Base-by-base conservation (phyloP, 2,329 filamentous ascomycete species). In the Exophiala dermatitidis region DNA sequence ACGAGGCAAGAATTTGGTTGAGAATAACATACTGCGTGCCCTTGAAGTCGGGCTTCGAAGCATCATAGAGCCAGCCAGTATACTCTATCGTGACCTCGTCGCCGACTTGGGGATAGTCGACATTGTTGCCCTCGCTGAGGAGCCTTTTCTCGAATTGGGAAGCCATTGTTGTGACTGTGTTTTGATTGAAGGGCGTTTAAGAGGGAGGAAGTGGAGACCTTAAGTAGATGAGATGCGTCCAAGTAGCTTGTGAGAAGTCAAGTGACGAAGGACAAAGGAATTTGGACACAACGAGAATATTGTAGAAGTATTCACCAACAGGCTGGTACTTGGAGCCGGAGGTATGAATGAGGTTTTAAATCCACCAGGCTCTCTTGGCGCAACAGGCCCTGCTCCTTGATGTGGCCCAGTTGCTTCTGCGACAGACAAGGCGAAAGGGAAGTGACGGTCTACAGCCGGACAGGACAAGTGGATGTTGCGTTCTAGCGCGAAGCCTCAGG, bases 21-120 rank as follows among this genome's bases (percentile, higher is more conserved):
- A 36, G 8, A 26, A 12, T n/a, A 12, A 72, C 84, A 66, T 75
- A 95, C 90, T 89, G 68, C 29, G 70, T 72, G 65, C 90, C 90
- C 78, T 59, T 59, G 52, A 48, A 54, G 28, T 26, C 31, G 38
- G 57, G 44, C 68, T 81, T 72, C 60, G 66, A 72, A 26, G 74
- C 66, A 66, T 94, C 84, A 72, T 85, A 86, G 60, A 97, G 78
- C 73, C 77, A 95, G 65, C 93, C 93, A 40, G 86, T 93, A 79
- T 97, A 97, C 73, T 93, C 82, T 67, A 97, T 95, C 66, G 80
- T 81, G 66, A 97, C 88, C 29, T 73, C 81, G 69, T 96, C 83
- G 61, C 88, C 86, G 10, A 67, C 65, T 61, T 72, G 67, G 53
- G 91, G 87, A 60, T 71, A 75, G 64, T 82, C 69, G 53, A 77